Conservation (phyloP, 2,329 filamentous ascomycete genomes). For the Colletotrichum echinochloae region DNA sequence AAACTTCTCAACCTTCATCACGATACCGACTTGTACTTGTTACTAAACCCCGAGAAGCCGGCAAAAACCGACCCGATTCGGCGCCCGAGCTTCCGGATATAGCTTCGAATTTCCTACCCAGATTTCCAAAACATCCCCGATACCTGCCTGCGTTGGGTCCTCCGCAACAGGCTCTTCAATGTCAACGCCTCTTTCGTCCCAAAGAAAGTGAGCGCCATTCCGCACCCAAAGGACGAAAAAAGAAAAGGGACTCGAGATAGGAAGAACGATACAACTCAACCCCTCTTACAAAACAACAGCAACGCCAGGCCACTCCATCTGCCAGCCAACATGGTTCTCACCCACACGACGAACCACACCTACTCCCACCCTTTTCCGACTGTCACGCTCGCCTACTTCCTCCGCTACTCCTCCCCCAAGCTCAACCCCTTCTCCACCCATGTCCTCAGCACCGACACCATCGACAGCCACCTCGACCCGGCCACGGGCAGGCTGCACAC, state of each 20-base stretch:
- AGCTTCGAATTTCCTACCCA: constrained; percentile 23
- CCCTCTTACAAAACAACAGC: background rate
- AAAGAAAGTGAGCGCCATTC: constrained; percentile 34
- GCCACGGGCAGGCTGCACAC: constrained; percentile 81
- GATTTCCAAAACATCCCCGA: constrained; percentile 1
- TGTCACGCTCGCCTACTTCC: constrained; percentile 89
- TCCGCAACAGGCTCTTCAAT: constrained; percentile 23
- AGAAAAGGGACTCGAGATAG: background rate
- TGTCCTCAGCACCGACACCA: constrained; percentile 86
- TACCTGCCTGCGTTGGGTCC: constrained; percentile 21
- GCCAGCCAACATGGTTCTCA: constrained; percentile 67
- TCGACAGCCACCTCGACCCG: constrained; percentile 78
- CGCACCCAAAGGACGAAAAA: background rate
- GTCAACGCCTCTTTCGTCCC: constrained; percentile 24
- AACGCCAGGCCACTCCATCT: background rate
- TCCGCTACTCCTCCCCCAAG: constrained; percentile 80
- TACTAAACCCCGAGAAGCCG: constrained; percentile 21
- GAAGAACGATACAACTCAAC: background rate
- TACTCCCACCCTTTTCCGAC: constrained; percentile 87
- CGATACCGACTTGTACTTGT: background rate
- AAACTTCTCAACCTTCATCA: background rate
- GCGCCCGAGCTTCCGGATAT: constrained; percentile 33
- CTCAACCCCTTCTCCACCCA: constrained; percentile 85
- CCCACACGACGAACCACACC: constrained; percentile 74
- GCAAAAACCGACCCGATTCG: constrained; percentile 18